Base-by-base conservation (phyloP, 1,284 basidiomycete genomes). In the Salmacisia buchloeana region DNA sequence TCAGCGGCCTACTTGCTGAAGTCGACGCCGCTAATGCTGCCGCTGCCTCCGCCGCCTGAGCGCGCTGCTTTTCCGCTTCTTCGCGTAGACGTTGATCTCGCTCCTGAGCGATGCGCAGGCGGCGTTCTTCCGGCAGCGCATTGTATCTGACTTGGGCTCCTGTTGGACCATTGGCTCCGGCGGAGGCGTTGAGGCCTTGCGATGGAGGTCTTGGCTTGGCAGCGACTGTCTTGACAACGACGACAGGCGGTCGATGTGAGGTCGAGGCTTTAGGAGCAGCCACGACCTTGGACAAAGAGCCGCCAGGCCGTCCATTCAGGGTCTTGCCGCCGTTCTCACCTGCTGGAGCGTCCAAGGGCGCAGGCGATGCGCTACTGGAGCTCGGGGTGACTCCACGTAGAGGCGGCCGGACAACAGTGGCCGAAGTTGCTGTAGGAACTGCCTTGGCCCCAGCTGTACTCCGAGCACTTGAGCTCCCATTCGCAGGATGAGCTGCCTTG, bases 31-130 rank as follows among this genome's bases (percentile, higher is more conserved):
- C 9, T 62, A 34, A 27, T 70, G 66, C 12, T 59, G 62, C 56
- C 7, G 41, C 39, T 43, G 39, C 41, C 15, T 15, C 41, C 41
- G 41, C 7, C 7, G 41, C 41, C 49, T 70, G 67, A 2, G 68
- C 60, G 43, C 64, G 63, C 15, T 65, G 46, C 41, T 68, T 62
- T 58, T 68, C 67, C 5, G 65, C 66, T 62, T 71, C 67, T 62
- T 71, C 67, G 23, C 59, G 59, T 27, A 66, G 62, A 13, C 67
- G 59, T 3, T 68, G 67, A 23, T 66, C 57, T 18, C 67, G 60
- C 56, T 72, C 70, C 38, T 72, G 65, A 39, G 68, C 68, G 62
- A 72, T 72, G 18, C 67, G 67, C 5, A 66, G 61, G 21, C 70
- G 62, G 54, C 68, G 69, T 31, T 72, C 66, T 35, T 72, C 69